Evolutionary conservation across 768 basidiomycete species (phyloP).

Genomic region (Jaapia argillacea): DNA sequence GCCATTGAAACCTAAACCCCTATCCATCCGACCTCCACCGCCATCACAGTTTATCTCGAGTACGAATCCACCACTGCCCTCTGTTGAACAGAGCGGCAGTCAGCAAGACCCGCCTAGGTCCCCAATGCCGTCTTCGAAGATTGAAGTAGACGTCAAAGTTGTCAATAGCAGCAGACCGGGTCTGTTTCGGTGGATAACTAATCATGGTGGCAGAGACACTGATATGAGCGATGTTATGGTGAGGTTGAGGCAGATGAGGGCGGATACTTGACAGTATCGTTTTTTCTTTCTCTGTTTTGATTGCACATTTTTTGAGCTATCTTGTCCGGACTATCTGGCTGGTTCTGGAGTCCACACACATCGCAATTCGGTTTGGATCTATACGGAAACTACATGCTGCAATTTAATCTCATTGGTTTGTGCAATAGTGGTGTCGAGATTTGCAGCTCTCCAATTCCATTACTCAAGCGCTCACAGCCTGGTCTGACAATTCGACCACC

Average conservation of each 20-base stretch:
- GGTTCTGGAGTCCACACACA: neutral
- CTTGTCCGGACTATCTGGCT: neutral
- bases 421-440: too few relatives aligned
- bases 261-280: constrained; percentile 1
- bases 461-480: too few relatives aligned
- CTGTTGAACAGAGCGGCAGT: too few relatives aligned
- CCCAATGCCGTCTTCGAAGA: neutral
- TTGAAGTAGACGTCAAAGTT: neutral
- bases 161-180: neutral
- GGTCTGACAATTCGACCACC: too few relatives aligned
- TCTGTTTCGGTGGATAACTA: neutral
- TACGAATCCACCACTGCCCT: too few relatives aligned
- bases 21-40: too few relatives aligned
- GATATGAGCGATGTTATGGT: constrained; percentile 11
- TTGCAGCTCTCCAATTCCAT: too few relatives aligned
- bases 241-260: constrained; percentile 11
- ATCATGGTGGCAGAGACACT: neutral
- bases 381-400: too few relatives aligned
- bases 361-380: too few relatives aligned
- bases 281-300: constrained; percentile 7
- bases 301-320: constrained; percentile 4
- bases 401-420: too few relatives aligned
- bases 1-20: neutral
- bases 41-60: too few relatives aligned
- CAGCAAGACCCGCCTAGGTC: neutral